A percentile compares a stretch with the other conserved stretches of the same genome.
phyloP scores from a whole-genome alignment of 73 alveolate genomes.

The Paramecium sexaurelia region DNA sequence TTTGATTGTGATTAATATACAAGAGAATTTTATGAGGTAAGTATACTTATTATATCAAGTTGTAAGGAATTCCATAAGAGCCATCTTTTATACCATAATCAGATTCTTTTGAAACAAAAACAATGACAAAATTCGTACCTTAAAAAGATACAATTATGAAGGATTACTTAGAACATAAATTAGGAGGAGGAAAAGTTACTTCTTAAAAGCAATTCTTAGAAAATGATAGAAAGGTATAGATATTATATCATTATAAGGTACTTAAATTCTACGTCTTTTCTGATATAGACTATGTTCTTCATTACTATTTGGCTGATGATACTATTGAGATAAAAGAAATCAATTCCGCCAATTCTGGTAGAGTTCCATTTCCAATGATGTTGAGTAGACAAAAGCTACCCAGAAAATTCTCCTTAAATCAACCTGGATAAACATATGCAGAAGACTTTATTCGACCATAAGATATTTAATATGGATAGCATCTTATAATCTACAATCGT shows the following conservation, averaged over 20 bases:
- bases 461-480: conserved; percentile 84
- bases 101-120: conserved; percentile 2
- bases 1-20: conserved; percentile 91
- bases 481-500: conserved; percentile 83
- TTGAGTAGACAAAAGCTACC: conserved; percentile 93
- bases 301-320: conserved; percentile 96
- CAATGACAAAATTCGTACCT: conserved; percentile 56
- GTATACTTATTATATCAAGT: not conserved
- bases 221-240: conserved; percentile 87
- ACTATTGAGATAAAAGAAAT: conserved; percentile 94
- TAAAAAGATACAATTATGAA: conserved; percentile 81
- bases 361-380: conserved; percentile 91
- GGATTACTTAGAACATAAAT: conserved; percentile 88
- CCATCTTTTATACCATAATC: not conserved
- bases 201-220: conserved; percentile 92
- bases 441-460: conserved; percentile 84
- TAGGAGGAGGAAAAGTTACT: conserved; percentile 95
- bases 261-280: conserved; percentile 82
- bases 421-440: conserved; percentile 92
- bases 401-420: conserved; percentile 84
- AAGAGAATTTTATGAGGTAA: conserved; percentile 78
- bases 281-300: conserved; percentile 86
- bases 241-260: not conserved
- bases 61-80: not conserved
- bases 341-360: conserved; percentile 90